Base-by-base conservation (phyloP, 371 early-diverging fungal genomes). In the Capillidium rhysosporum region DNA sequence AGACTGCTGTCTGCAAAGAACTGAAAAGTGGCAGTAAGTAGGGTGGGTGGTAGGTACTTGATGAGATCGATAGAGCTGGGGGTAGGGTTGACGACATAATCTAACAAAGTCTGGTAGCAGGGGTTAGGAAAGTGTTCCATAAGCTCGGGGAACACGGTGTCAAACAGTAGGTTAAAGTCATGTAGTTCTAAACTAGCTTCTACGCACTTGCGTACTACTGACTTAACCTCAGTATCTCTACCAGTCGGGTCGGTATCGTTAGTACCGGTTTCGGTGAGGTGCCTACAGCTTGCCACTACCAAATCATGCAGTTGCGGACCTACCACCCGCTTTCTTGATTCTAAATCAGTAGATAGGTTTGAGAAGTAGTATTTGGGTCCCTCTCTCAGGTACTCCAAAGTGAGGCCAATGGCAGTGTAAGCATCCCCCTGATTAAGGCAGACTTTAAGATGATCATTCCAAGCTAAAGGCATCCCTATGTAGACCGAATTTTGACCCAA, bases 311-410 rank as follows among this genome's bases (percentile, higher is more conserved):
- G 8, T 28, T 40, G 18, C 29, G 16, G 10, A n/a, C 28, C 34
- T 10, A 52, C 28, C 2, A 39, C 26, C 16, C 12, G 9, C 16
- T 38, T 21, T 16, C 52, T 16, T 21, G 14, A 9, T 9, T 21
- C 23, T n/a, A 24, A 3, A 28, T 39, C 21, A 9, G 9, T 24
- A 3, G 52, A 25, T n/a, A 52, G 26, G 14, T 21, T 38, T 2
- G 40, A 52, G 34, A 52, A 52, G 52, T 52, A 52, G 24, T 40
- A 52, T 16, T 16, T 20, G 14, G 40, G 12, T 2, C 52, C 52
- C 4, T 52, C 41, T 7, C 41, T 16, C n/a, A 52, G 26, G 26
- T 52, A 52, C 9, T 52, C 24, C 2, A 26, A 9, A 3, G 40
- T 38, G 16, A 52, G 24, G 9, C n/a, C 8, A 40, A 52, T 52